Evolutionary conservation across 768 basidiomycete genomes (phyloP).

Genomic region (Multifurca ochricompacta): DNA sequence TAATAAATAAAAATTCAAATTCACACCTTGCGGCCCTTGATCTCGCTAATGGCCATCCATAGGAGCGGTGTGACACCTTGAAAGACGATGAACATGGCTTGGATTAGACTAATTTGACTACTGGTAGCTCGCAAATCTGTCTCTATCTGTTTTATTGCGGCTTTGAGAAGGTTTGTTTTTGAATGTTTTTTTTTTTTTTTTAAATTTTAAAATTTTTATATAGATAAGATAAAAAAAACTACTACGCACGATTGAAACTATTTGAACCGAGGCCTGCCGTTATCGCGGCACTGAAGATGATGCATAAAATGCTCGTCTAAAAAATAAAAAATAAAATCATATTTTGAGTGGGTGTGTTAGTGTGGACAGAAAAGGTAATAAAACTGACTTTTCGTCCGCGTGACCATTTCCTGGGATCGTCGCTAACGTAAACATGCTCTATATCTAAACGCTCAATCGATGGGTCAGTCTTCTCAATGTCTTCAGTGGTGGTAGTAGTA

Average conservation of each 20-base stretch:
- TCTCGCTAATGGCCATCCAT: constrained; percentile 66
- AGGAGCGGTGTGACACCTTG: constrained; percentile 62
- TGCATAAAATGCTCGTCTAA: constrained; percentile 28
- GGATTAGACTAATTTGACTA: constrained; percentile 54
- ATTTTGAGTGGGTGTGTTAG: background rate
- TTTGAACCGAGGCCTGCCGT: constrained; percentile 50
- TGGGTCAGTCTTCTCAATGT: too few relatives aligned
- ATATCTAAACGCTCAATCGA: constrained; percentile 31
- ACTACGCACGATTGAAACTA: constrained; percentile 63
- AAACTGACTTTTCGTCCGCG: constrained; percentile 42
- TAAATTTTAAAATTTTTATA: too few relatives aligned
- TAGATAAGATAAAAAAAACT: too few relatives aligned
- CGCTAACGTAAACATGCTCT: constrained; percentile 43
- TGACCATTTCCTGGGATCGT: constrained; percentile 61
- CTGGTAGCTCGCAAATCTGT: constrained; percentile 55
- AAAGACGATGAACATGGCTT: constrained; percentile 65
- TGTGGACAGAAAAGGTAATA: background rate
- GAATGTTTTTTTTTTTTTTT: too few relatives aligned
- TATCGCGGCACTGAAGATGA: constrained; percentile 47
- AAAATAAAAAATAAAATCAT: constrained; percentile 30
- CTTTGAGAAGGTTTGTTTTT: too few relatives aligned
- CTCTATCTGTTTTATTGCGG: constrained; percentile 52
- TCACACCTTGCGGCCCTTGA: constrained; percentile 63
- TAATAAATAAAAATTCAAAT: constrained; percentile 10
- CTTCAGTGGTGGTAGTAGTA: too few relatives aligned